These are phyloP conservation scores for Sporobolomyces roseus DNA, from an alignment of 768 basidiomycete genomes.

Conservation along the genomic window DNA sequence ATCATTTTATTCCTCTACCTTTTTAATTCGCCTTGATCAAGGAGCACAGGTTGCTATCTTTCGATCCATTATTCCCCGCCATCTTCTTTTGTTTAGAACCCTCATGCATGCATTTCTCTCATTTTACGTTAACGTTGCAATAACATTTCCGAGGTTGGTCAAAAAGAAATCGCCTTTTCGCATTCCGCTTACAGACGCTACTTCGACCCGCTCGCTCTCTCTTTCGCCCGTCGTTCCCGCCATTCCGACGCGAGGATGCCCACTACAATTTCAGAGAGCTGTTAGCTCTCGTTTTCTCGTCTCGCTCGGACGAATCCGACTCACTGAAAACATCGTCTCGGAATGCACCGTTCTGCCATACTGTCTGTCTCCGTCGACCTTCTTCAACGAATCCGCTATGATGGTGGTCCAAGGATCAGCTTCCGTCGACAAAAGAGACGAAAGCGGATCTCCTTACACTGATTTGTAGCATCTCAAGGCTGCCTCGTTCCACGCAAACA, in stretches of 20 bases:
- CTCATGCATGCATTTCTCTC: too few relatives aligned
- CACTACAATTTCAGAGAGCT: neutral
- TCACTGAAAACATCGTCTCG: slow-evolving; percentile 14
- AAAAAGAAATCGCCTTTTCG: too few relatives aligned
- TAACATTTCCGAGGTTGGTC: too few relatives aligned
- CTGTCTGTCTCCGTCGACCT: neutral
- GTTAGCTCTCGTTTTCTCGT: neutral
- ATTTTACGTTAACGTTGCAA: too few relatives aligned
- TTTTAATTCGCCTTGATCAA: too few relatives aligned
- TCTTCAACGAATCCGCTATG: slow-evolving; percentile 27
- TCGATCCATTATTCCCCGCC: too few relatives aligned
- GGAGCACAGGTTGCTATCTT: too few relatives aligned
- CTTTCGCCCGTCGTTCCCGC: slow-evolving; percentile 8
- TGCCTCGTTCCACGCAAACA: slow-evolving; percentile 12
- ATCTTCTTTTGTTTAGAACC: too few relatives aligned
- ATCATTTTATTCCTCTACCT: too few relatives aligned
- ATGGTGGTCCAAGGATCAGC: neutral
- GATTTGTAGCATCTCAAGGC: slow-evolving; percentile 7
- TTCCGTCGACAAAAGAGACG: neutral
- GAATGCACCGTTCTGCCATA: neutral
- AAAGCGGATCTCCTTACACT: neutral
- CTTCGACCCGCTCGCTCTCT: too few relatives aligned
- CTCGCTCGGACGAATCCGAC: neutral
- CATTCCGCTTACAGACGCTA: too few relatives aligned
- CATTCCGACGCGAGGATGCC: slow-evolving; percentile 11